These are phyloP conservation scores for Boletellus sp. DNA, from an alignment of 1,284 basidiomycete species.

Conservation along the genomic window DNA sequence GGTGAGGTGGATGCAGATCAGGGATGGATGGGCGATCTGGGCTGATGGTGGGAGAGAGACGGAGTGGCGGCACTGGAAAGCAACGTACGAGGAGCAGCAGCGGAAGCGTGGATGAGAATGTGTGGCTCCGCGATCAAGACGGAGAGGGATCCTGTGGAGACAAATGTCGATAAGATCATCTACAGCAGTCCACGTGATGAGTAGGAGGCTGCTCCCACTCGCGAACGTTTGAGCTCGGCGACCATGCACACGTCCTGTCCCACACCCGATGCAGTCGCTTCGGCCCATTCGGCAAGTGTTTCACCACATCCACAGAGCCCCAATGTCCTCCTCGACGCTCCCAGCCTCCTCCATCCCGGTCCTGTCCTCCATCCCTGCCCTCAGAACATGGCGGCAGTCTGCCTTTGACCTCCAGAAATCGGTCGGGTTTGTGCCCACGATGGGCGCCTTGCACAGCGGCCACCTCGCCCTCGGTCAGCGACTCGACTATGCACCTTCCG, in stretches of 20 bases:
- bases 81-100: slow-evolving; percentile 35
- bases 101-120: too few relatives aligned
- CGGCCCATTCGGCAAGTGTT: slow-evolving; percentile 2
- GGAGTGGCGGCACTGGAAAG: slow-evolving; percentile 65
- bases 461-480: slow-evolving; percentile 82
- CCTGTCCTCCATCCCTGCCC: slow-evolving; percentile 66
- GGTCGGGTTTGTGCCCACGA: slow-evolving; percentile 94
- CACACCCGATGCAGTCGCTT: not conserved
- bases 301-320: not conserved
- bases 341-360: slow-evolving; percentile 67
- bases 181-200: too few relatives aligned
- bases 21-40: slow-evolving; percentile 83
- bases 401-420: slow-evolving; percentile 59
- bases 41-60: slow-evolving; percentile 62
- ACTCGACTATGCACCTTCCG: too few relatives aligned
- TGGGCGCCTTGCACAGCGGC: slow-evolving; percentile 95
- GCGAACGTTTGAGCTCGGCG: too few relatives aligned
- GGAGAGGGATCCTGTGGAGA: too few relatives aligned
- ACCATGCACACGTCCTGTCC: too few relatives aligned
- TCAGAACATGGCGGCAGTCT: slow-evolving; percentile 73
- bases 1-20: slow-evolving; percentile 62
- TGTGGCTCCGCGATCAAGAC: not conserved
- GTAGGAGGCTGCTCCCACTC: too few relatives aligned
- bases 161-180: too few relatives aligned
- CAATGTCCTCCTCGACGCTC: slow-evolving; percentile 28